Base-by-base conservation (phyloP, 176 grass and related monocot species). In the Thinopyrum elongatum region DNA sequence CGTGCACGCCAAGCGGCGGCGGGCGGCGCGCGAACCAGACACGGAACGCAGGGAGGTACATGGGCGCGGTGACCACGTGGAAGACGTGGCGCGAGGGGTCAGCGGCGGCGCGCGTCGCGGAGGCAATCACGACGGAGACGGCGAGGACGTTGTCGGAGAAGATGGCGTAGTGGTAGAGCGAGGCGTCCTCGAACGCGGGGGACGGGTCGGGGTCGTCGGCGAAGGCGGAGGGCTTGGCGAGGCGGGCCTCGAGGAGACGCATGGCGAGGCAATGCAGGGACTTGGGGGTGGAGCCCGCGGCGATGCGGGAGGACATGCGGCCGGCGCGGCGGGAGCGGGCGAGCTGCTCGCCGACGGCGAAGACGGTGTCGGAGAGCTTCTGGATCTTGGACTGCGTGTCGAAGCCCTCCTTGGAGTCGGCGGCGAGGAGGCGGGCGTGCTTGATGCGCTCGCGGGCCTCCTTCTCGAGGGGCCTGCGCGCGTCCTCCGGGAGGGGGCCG, bases 351-450 rank as follows among this genome's bases (percentile, higher is more conserved):
- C 88, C 82, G 39, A 99, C 92, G 46, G 97, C 90, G 87, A 99
- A 99, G 55, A 99, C 88, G n/a, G 97, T 99, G 76, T 99, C 92
- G 31, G 94, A 90, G 70, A 99, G 88, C 92, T 99, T 99, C 80
- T 96, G 94, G 83, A 99, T 96, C 92, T 99, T 99, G 77, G 92
- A 47, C 72, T 96, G 92, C 7, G 97, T 99, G 86, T 99, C 97
- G 81, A 93, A 99, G 0, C 87, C 81, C 53, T 99, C 97, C 82
- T 99, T 99, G 75, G 97, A 85, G 51, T 99, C 92, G 12, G 92
- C 82, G 28, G 95, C 85, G 82, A 96, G 90, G 23, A 89, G 87
- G 67, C 94, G 92, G 2, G 97, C 92, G 42, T 81, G 6, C 89
- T 99, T 99, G 77, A 96, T 78, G 29, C 94, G 97, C 44, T 99